Percentiles rank a stretch among this genome's conserved stretches.
Conservation (phyloP, 352 stramenopile genomes). For the Pelagophyceae sp. region DNA sequence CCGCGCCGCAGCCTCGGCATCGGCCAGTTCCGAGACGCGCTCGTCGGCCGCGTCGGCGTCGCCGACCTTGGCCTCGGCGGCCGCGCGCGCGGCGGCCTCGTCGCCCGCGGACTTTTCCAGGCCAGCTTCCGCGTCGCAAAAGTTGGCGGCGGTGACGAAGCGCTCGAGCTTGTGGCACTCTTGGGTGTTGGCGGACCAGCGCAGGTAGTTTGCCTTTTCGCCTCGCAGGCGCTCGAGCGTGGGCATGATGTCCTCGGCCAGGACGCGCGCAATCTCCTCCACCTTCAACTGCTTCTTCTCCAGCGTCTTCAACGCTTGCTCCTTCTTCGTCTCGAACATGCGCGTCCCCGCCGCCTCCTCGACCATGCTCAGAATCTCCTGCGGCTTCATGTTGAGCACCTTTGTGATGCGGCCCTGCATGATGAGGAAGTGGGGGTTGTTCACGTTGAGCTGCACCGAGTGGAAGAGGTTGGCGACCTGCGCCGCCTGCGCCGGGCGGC, state of each 20-base stretch:
- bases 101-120: constrained; percentile 55
- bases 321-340: constrained; percentile 99
- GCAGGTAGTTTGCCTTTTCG: constrained; percentile 94
- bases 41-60: constrained; percentile 31
- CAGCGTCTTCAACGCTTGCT: constrained; percentile 94
- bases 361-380: constrained; percentile 98
- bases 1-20: neutral
- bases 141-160: constrained; percentile 94
- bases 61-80: constrained; percentile 40
- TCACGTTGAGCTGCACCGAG: constrained; percentile 99
- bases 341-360: constrained; percentile 97
- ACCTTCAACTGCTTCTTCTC: constrained; percentile 99
- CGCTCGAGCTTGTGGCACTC: constrained; percentile 92
- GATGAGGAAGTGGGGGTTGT: constrained; percentile 99
- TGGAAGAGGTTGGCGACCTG: constrained; percentile 99
- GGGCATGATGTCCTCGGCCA: constrained; percentile 96
- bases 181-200: constrained; percentile 95
- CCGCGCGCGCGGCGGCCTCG: constrained; percentile 40
- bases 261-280: constrained; percentile 95
- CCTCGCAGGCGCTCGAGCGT: constrained; percentile 92
- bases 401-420: constrained; percentile 98
- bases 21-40: neutral
- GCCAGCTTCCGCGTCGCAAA: constrained; percentile 69
- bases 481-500: constrained; percentile 86
- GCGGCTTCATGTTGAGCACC: constrained; percentile 99